Base-by-base conservation (phyloP, 2,329 filamentous ascomycete species). In the Cordyceps tenuipes region DNA sequence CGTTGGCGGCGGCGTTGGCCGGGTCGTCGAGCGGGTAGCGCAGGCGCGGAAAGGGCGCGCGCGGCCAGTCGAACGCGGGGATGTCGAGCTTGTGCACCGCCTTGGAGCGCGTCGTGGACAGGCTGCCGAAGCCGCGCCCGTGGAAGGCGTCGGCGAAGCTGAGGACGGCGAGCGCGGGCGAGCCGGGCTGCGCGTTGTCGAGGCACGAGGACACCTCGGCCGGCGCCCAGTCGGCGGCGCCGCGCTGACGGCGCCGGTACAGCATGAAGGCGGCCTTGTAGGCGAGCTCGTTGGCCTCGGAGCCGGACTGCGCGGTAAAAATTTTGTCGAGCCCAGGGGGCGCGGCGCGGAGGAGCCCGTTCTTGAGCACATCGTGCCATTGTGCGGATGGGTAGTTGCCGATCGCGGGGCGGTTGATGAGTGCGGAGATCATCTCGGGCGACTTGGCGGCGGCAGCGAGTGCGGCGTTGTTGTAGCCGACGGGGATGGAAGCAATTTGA, bases 251-350 rank as follows among this genome's bases (percentile, higher is more conserved):
- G 69, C 88, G 87, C 54, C 86, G 81, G 72, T 85, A 85, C 77
- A 85, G 90, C 86, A 93, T 93, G 76, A 92, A 91, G 29, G 89
- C 88, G 15, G 89, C 89, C 77, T 93, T 93, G 81, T 89, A 93
- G 60, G 89, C 89, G 53, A 89, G 86, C 75, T 93, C 89, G 74
- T 92, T 92, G 72, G 89, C 89, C 70, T 93, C 89, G 39, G 88
- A 91, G 62, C 89, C 89, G 48, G 88, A 83, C 76, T 88, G 85
- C 55, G 84, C 88, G 51, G 89, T 93, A 77, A 92, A 92, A 67
- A 92, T 88, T 74, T 91, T 87, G 76, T 89, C 77, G 60, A 90
- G 76, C 51, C 89, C 89, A 71, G 85, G 86, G 52, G 89, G 89
- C 0, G 89, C 88, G 51, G 87, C 88, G 59, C 79, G 82, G 48